Evolutionary conservation across 768 basidiomycete genomes (phyloP).

Genomic region (Tylopilus vinaceipallidus): DNA sequence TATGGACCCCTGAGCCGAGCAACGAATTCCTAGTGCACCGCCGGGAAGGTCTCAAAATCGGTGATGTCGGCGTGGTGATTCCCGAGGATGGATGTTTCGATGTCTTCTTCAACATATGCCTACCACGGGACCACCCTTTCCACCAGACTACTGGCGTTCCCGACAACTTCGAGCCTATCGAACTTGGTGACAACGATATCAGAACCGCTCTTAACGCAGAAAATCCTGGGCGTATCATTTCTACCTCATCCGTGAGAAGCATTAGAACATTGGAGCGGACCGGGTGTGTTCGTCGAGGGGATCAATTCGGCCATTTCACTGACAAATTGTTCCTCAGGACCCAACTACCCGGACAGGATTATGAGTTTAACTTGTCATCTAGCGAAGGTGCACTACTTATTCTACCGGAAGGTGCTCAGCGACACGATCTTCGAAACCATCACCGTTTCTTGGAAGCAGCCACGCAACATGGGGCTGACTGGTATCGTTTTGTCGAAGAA

Average conservation of each 20-base stretch:
- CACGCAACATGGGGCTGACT: slow-evolving; percentile 17
- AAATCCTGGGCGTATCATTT: slow-evolving; percentile 6
- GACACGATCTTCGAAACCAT: slow-evolving; percentile 21
- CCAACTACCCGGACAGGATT: background rate
- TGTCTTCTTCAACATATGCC: slow-evolving; percentile 16
- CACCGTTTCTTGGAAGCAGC: slow-evolving; percentile 19
- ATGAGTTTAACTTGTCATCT: slow-evolving; percentile 10
- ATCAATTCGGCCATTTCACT: background rate
- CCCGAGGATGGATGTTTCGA: too few relatives aligned
- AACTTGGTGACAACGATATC: slow-evolving; percentile 4
- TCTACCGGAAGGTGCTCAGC: slow-evolving; percentile 29
- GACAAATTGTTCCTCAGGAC: background rate
- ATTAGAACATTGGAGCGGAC: background rate
- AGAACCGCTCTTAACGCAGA: slow-evolving; percentile 1
- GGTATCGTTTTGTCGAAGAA: slow-evolving; percentile 29
- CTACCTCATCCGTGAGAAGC: slow-evolving; percentile 6
- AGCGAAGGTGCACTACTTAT: slow-evolving; percentile 31
- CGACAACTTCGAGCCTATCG: slow-evolving; percentile 23
- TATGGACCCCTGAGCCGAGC: slow-evolving; percentile 32
- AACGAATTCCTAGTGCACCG: slow-evolving; percentile 20
- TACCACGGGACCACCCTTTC: slow-evolving; percentile 6
- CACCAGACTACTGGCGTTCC: slow-evolving; percentile 25
- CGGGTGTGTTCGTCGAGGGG: too few relatives aligned
- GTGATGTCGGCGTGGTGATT: slow-evolving; percentile 33
- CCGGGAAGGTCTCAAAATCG: slow-evolving; percentile 28